Evolutionary conservation across 164 flowering plant genomes (phyloP).

Genomic region (Kalanchoe fedtschenkoi): DNA sequence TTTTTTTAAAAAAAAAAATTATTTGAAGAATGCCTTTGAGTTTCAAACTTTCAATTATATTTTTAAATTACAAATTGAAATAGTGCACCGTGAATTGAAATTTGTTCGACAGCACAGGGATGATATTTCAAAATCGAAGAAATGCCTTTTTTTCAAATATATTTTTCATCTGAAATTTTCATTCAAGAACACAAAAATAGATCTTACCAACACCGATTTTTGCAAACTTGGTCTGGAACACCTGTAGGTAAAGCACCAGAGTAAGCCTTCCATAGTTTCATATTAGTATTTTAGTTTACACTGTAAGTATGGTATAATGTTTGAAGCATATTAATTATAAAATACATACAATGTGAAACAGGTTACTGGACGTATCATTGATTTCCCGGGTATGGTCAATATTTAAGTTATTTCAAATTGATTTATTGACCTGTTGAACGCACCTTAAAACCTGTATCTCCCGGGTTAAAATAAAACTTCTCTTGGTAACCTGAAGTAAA

Average conservation of each 20-base stretch:
- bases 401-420: not conserved
- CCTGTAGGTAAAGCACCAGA: constrained; percentile 37
- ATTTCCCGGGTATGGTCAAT: not conserved
- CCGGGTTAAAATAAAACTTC: constrained; percentile 96
- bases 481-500: constrained; percentile 79
- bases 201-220: constrained; percentile 92
- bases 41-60: too few relatives aligned
- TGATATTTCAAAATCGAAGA: too few relatives aligned
- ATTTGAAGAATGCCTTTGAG: too few relatives aligned
- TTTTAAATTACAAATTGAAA: too few relatives aligned
- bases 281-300: too few relatives aligned
- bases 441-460: constrained; percentile 98
- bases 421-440: not conserved
- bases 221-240: constrained; percentile 78
- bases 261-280: not conserved
- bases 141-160: not conserved
- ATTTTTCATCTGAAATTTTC: not conserved
- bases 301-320: not conserved
- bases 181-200: not conserved
- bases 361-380: not conserved
- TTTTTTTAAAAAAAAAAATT: too few relatives aligned
- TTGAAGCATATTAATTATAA: not conserved
- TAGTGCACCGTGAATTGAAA: too few relatives aligned
- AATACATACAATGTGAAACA: not conserved
- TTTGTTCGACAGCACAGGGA: too few relatives aligned